Base-by-base conservation (phyloP, 768 basidiomycete genomes). In the Pleurotus eryngii region DNA sequence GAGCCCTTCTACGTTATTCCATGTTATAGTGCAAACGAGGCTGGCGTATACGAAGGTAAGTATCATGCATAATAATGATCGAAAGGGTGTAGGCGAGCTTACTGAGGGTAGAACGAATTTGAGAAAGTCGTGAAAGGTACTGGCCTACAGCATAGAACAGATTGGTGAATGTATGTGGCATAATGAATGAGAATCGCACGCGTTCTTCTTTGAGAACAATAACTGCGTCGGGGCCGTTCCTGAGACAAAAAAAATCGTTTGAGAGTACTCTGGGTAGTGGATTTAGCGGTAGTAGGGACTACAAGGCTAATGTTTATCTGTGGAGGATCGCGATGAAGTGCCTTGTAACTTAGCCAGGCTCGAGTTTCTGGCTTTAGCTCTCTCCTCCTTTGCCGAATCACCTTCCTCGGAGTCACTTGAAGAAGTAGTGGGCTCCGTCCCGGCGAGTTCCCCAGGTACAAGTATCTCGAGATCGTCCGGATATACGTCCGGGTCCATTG, bases 91-190 rank as follows among this genome's bases (percentile, higher is more conserved):
- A 12, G 49, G n/a, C 20, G 51, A 39, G 72, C 88, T 65, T 71
- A 94, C 93, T 95, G 90, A 17, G 95, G 95, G 70, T 97, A 96
- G 51, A 95, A 95, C 84, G 68, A 87, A 95, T 74, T 90, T 92
- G 58, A 97, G 81, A 68, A 96, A 94, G 70, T 96, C 95, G 58
- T 96, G 94, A 69, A 97, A 95, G 9, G 87, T 91, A 67, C 76
- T 81, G 2, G 95, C 92, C 82, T 89, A 61, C 22, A 39, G 30
- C 14, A 11, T 7, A 38, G 57, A 24, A 57, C 49, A 22, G 42
- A 20, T 22, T 46, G 5, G 30, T 42, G n/a, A 30, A 6, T 37
- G 17, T 56, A 14, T 59, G 48, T 49, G 20, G 61, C 45, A 20
- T 45, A 37, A n/a, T 6, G 20, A 46, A 51, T 24, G 54, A 8